Evolutionary conservation across 768 basidiomycete species (phyloP).

Genomic region (Holtermanniella nyarrowii): DNA sequence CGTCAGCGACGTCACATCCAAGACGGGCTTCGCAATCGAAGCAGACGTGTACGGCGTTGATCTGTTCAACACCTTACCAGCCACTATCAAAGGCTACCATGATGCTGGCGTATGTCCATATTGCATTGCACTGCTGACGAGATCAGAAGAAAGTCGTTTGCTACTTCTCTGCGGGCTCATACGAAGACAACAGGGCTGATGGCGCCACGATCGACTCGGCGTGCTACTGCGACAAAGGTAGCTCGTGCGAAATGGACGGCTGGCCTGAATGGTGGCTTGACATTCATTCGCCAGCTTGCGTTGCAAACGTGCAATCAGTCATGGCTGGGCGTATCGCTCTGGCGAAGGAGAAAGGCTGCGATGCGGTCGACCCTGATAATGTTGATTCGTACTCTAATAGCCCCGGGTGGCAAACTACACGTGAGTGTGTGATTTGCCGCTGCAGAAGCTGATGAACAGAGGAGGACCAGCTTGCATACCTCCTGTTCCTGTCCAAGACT

Average conservation of each 20-base stretch:
- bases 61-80: neutral
- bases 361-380: slow-evolving; percentile 28
- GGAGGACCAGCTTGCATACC: slow-evolving; percentile 22
- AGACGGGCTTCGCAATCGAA: neutral
- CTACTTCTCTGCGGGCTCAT: slow-evolving; percentile 25
- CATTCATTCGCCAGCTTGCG: slow-evolving; percentile 12
- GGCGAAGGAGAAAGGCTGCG: slow-evolving; percentile 20
- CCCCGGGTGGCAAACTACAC: neutral
- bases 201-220: slow-evolving; percentile 7
- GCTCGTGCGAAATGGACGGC: slow-evolving; percentile 3
- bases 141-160: slow-evolving; percentile 18
- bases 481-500: slow-evolving; percentile 19
- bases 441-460: neutral
- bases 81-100: neutral
- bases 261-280: slow-evolving; percentile 19
- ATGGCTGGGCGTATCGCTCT: slow-evolving; percentile 11
- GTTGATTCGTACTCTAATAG: slow-evolving; percentile 10
- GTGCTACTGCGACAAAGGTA: slow-evolving; percentile 19
- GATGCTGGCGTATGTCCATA: neutral
- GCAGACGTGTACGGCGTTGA: neutral
- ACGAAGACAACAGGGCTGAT: slow-evolving; percentile 12
- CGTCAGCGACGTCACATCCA: neutral
- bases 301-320: slow-evolving; percentile 10
- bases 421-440: slow-evolving; percentile 9
- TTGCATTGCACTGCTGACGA: neutral